phyloP scores from a whole-genome alignment of 108 stramenopile species.

The Pseudonitzschia multistriata region DNA sequence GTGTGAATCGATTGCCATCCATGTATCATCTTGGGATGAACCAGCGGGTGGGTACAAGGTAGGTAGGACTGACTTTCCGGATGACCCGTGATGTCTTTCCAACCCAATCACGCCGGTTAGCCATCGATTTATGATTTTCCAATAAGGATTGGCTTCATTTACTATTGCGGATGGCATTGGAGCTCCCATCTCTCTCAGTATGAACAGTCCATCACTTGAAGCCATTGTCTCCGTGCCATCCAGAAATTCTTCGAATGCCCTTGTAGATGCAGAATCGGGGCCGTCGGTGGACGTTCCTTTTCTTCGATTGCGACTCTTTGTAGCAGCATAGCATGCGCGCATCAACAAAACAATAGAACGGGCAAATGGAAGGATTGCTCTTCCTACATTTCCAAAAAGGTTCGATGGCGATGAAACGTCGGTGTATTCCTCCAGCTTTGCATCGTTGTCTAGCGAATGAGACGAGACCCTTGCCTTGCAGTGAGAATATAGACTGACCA shows the following conservation, averaged over 20 bases:
- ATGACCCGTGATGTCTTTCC: slow-evolving; percentile 76
- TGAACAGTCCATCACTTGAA: slow-evolving; percentile 68
- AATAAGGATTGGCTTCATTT: slow-evolving; percentile 38
- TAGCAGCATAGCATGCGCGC: slow-evolving; percentile 56
- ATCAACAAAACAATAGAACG: slow-evolving; percentile 72
- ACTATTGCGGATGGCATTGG: slow-evolving; percentile 69
- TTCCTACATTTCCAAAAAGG: slow-evolving; percentile 58
- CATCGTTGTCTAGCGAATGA: slow-evolving; percentile 15
- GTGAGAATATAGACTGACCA: slow-evolving; percentile 44
- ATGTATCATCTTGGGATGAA: neutral
- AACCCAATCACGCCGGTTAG: slow-evolving; percentile 46
- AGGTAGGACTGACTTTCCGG: slow-evolving; percentile 52
- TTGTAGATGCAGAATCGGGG: neutral
- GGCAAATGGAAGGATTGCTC: slow-evolving; percentile 78
- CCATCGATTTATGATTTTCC: slow-evolving; percentile 62
- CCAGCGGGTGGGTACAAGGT: slow-evolving; percentile 11
- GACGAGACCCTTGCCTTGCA: slow-evolving; percentile 30
- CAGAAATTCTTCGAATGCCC: slow-evolving; percentile 32
- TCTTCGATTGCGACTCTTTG: slow-evolving; percentile 46
- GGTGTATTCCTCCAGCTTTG: slow-evolving; percentile 8
- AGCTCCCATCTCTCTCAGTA: slow-evolving; percentile 65
- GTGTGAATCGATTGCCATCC: slow-evolving; percentile 7
- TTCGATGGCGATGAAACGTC: slow-evolving; percentile 17
- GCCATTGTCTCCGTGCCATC: slow-evolving; percentile 57
- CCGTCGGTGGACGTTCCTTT: slow-evolving; percentile 24